Base-by-base conservation (phyloP, 2,329 filamentous ascomycete genomes). In the Aureobasidium uvarum region DNA sequence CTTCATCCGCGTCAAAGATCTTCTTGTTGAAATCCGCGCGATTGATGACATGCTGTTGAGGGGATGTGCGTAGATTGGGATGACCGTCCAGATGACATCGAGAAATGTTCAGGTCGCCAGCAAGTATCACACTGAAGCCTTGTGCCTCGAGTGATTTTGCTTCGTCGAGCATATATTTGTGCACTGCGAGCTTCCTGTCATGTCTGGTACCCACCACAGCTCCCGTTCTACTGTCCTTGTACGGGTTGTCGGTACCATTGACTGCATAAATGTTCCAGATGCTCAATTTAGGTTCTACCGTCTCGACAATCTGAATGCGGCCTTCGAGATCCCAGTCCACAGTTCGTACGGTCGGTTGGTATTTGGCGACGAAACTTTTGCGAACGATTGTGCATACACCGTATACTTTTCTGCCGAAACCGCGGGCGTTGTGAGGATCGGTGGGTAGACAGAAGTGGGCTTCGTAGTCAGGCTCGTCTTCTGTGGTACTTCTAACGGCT, bases 1-100 rank as follows among this genome's bases (percentile, higher is more conserved):
- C 82, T 16, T 82, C 78, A 8, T 91, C 82, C 73, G 96, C 86
- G 56, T 71, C 71, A 55, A 85, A 79, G 68, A 85, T 81, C 68
- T 78, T 80, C 1, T 62, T 56, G 55, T 81, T 79, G 69, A 85
- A 85, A 67, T 85, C 81, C 11, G 72, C 72, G 16, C 83, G 76
- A 68, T 84, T 85, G 6, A 74, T n/a, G 5, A 79, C 77, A 70
- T 86, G 83, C 69, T 83, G 77, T 8, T 69, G 51, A 4, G 81
- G 80, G 48, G 71, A 77, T 0, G 76, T 80, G 13, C 78, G 77
- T 36, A 85, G 71, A 25, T 76, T 78, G 0, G 83, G 83, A 68
- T 77, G 72, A 1, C 82, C 83, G 72, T 83, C 81, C 20, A 79
- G 69, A 3, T 60, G 58, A 14, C 72, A 68, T 23, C 75, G 76